Evolutionary conservation across 2,329 filamentous ascomycete species (phyloP).

Genomic region (Aciculosporium take): DNA sequence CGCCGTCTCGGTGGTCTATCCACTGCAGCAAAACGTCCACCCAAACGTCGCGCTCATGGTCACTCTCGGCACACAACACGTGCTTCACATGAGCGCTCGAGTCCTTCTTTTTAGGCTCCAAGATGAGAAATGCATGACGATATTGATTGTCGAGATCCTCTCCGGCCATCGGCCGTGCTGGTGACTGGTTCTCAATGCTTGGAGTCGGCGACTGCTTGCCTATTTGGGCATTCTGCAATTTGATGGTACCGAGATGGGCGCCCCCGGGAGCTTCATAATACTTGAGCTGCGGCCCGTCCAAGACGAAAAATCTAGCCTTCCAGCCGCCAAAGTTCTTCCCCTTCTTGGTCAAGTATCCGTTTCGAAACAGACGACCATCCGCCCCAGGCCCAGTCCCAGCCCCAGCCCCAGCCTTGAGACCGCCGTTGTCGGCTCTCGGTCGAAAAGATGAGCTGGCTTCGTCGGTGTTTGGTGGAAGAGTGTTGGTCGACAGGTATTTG

Average conservation of each 20-base stretch:
- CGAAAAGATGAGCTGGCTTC: conserved; percentile 27
- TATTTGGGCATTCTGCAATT: conserved; percentile 79
- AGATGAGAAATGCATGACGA: conserved; percentile 83
- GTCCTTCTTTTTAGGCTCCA: conserved; percentile 95
- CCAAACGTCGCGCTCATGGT: conserved; percentile 84
- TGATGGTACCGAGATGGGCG: conserved; percentile 83
- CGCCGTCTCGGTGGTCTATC: conserved; percentile 59
- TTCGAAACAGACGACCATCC: conserved; percentile 57
- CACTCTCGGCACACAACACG: conserved; percentile 89
- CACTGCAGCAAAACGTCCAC: conserved; percentile 80
- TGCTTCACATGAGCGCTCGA: conserved; percentile 78
- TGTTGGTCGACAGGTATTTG: conserved; percentile 63
- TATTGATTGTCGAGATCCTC: conserved; percentile 89
- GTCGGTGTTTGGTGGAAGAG: conserved; percentile 46
- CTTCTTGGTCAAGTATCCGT: conserved; percentile 87
- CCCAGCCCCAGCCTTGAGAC: conserved; percentile 33
- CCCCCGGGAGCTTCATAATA: conserved; percentile 90
- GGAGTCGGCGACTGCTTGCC: conserved; percentile 64
- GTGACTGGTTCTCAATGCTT: conserved; percentile 37
- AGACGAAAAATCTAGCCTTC: conserved; percentile 64
- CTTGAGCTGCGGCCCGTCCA: conserved; percentile 49
- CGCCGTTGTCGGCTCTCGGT: conserved; percentile 12
- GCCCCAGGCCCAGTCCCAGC: too few relatives aligned
- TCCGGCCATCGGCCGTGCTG: conserved; percentile 35
- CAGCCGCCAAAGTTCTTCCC: conserved; percentile 98